Evolutionary conservation across 371 early-diverging fungal species (phyloP).

Genomic region (Actinomortierella ambigua): DNA sequence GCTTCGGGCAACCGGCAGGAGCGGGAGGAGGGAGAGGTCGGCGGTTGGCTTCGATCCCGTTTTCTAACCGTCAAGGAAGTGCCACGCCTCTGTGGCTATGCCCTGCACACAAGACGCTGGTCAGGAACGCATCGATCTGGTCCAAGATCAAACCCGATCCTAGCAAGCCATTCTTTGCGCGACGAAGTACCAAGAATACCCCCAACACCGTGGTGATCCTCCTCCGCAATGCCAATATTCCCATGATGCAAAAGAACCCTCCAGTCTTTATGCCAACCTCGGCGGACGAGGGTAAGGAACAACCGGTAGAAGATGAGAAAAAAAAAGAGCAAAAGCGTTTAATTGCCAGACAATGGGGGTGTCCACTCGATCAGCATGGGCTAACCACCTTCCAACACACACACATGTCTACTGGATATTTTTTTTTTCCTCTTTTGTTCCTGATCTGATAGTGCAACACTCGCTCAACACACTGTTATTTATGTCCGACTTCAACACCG

Average conservation of each 20-base stretch:
- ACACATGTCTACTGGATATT: too few species aligned
- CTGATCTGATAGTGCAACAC: constrained; percentile 24
- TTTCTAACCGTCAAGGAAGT: too few species aligned
- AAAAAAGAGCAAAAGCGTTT: too few species aligned
- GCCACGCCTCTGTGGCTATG: too few species aligned
- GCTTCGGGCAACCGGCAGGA: too few species aligned
- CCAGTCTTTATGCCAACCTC: constrained; percentile 35
- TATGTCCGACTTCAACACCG: constrained; percentile 46
- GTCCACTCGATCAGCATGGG: too few species aligned
- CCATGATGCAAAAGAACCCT: constrained; percentile 38
- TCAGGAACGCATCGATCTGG: constrained; percentile 43
- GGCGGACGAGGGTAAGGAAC: constrained; percentile 29
- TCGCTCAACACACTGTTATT: constrained; percentile 38
- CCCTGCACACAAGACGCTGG: background rate
- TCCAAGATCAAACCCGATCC: constrained; percentile 44
- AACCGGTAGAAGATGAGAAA: too few species aligned
- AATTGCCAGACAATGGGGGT: too few species aligned
- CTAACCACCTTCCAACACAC: too few species aligned
- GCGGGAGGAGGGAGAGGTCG: too few species aligned
- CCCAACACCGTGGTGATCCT: constrained; percentile 38
- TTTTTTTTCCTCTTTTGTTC: background rate
- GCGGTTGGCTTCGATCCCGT: too few species aligned
- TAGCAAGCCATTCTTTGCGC: constrained; percentile 41
- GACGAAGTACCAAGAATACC: constrained; percentile 32
- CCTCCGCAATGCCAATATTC: constrained; percentile 39